Evolutionary conservation across 2,329 filamentous ascomycete genomes (phyloP), one percentile per base, ranked within the genome.

Genomic region (Sarocladiaceae sp.): DNA sequence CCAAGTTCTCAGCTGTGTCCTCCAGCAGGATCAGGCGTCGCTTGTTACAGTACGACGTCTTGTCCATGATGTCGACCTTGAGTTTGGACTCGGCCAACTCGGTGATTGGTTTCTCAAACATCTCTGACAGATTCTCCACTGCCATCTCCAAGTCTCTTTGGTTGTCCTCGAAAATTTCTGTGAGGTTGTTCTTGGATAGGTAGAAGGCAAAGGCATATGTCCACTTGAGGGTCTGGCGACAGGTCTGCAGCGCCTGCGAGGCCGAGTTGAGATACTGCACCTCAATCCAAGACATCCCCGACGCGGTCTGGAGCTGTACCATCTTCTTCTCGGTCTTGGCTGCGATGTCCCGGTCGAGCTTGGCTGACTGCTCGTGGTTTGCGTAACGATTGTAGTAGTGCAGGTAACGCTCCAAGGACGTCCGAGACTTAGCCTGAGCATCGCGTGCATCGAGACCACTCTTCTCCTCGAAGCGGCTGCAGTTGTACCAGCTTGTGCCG

Each of bases 301-400:
- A 97, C 25, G 90, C 85, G 35, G 88, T 91, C 70, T 99, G 94
- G 39, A 99, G 79, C 67, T 94, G 88, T 26, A 93, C 88, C 94
- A 99, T 99, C 78, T 99, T 99, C 80, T 93, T 96, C 71, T 99
- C 93, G 0, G 94, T 97, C 79, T 97, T 97, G 48, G 88, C 78
- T 59, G 91, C 96, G 50, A 97, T 88, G 68, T 99, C 94, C 72
- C 92, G 97, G 70, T 99, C 94, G 17, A 99, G 80, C 60, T 93
- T 93, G 8, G 94, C 94, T 1, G 92, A 97, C 70, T 97, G 94
- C 69, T 99, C 94, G 72, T 99, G 94, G 71, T 99, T 99, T 57
- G 94, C 93, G 64, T 97, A 99, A 47, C 94, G 88, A 66, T 99
- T 99, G 75, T 99, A 99, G 75, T 99, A 99, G 68, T 99, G 92